Base-by-base conservation (phyloP, 768 basidiomycete genomes). In the Termitomyces sp. region DNA sequence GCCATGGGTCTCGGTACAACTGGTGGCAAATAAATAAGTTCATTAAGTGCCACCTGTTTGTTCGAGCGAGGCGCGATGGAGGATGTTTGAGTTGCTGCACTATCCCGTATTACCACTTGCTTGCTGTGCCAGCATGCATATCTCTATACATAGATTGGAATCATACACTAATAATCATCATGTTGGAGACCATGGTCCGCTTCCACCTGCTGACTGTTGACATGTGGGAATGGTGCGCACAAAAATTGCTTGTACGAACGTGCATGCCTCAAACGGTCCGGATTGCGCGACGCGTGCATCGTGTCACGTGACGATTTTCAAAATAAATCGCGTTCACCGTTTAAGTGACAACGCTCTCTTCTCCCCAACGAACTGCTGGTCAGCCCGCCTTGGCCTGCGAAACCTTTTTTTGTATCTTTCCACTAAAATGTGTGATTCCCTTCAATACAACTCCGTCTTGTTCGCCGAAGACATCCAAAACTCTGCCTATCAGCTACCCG, bases 1-100 rank as follows among this genome's bases (percentile, higher is more conserved):
- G 69, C 85, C 52, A 87, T 92, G 86, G 90, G 90, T 66, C 78
- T 92, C 71, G 90, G 90, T 58, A 92, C 90, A 53, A 91, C 90
- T 38, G 90, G 90, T 76, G 90, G 90, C 71, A 92, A 92, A 75
- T 92, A 87, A 73, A 73, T 14, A 8, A 41, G 9, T 43, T 17
- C 5, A 28, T 30, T 10, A n/a, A 10, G 1, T 28, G 12, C 23
- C 11, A 1, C 43, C 21, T 14, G 30, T 21, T 12, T 38, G 28
- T 38, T 11, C 14, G 35, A 37, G 43, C 10, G 14, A 12, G 31
- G 55, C 12, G 45, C 44, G 44, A 41, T 41, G 17, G 50, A 46
- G 47, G 56, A 26, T 42, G 43, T 56, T 44, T 42, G 28, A 33
- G 42, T 30, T 48, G 51, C 50, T 52, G 56, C 45, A 53, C 31